Percentiles rank a stretch among this genome's conserved stretches.
Evolutionary conservation across 1,139 yeast genomes (phyloP).

Genomic region (Geotrichum reessii): DNA sequence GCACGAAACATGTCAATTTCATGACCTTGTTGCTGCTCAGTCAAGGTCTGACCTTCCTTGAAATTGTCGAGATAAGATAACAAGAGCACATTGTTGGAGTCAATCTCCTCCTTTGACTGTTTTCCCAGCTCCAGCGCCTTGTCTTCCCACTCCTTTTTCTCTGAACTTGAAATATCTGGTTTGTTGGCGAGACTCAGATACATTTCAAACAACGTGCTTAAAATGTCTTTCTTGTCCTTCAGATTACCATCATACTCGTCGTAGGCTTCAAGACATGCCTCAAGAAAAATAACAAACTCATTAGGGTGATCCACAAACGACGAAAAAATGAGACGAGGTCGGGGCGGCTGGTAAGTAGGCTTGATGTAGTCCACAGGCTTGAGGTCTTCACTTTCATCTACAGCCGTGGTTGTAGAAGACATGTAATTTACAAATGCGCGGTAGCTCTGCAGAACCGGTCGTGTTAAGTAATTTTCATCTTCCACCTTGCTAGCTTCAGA

Average conservation of each 20-base stretch:
- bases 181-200: slow-evolving; percentile 58
- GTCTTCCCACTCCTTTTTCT: slow-evolving; percentile 49
- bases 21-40: slow-evolving; percentile 42
- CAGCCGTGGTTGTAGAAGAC: slow-evolving; percentile 30
- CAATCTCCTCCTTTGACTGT: slow-evolving; percentile 43
- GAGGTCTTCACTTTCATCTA: slow-evolving; percentile 2
- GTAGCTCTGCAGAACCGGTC: slow-evolving; percentile 60
- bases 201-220: slow-evolving; percentile 75
- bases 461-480: slow-evolving; percentile 19
- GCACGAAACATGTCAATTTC: slow-evolving; percentile 64
- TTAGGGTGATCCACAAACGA: slow-evolving; percentile 78
- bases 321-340: slow-evolving; percentile 80
- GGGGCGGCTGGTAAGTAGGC: slow-evolving; percentile 88
- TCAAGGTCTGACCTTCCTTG: slow-evolving; percentile 26
- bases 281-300: slow-evolving; percentile 88
- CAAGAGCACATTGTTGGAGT: slow-evolving; percentile 55
- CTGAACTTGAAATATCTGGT: slow-evolving; percentile 22
- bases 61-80: slow-evolving; percentile 50
- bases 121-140: slow-evolving; percentile 56
- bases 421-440: slow-evolving; percentile 64
- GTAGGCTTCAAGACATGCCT: slow-evolving; percentile 80
- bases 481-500: slow-evolving; percentile 14
- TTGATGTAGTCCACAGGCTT: slow-evolving; percentile 21
- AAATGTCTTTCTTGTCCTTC: slow-evolving; percentile 63
- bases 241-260: slow-evolving; percentile 68